Conservation (phyloP, 768 basidiomycete species). For the Botryobasidium botryosum region DNA sequence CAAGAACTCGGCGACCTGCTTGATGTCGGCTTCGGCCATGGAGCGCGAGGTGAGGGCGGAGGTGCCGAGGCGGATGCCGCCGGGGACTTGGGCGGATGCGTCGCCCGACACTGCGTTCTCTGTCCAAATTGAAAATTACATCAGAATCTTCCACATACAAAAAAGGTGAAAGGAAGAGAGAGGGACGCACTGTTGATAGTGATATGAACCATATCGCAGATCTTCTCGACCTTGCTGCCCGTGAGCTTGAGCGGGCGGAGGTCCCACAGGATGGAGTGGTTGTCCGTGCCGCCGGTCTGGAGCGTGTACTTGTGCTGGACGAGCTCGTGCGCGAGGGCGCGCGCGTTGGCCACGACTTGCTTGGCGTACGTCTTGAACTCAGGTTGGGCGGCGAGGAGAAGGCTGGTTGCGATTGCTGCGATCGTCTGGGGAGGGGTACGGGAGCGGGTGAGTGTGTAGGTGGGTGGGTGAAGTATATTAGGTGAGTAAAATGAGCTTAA, state of each 20-base stretch:
- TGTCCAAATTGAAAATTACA: constrained; percentile 16
- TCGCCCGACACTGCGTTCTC: constrained; percentile 97
- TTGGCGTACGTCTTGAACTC: constrained; percentile 83
- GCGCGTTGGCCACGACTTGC: constrained; percentile 84
- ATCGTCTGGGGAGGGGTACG: constrained; percentile 78
- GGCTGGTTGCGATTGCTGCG: constrained; percentile 82
- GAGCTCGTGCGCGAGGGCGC: constrained; percentile 55
- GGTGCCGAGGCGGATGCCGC: constrained; percentile 92
- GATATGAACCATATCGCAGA: constrained; percentile 91
- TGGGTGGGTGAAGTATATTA: not conserved
- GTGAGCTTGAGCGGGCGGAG: constrained; percentile 87
- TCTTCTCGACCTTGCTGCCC: constrained; percentile 97
- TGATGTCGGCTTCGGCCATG: constrained; percentile 79
- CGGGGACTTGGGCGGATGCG: constrained; percentile 82
- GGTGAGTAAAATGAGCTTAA: not conserved
- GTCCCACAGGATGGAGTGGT: constrained; percentile 97
- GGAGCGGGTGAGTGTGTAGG: no score
- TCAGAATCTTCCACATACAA: constrained; percentile 3
- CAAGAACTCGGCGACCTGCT: constrained; percentile 74
- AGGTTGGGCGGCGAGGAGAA: constrained; percentile 80
- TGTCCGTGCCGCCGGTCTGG: constrained; percentile 92
- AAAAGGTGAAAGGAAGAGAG: not conserved
- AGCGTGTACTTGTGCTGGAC: constrained; percentile 78
- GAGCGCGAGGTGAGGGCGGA: constrained; percentile 88
- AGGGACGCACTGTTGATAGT: constrained; percentile 89